Conservation (phyloP, 139 green algal species). For the Chlorella sp. region DNA sequence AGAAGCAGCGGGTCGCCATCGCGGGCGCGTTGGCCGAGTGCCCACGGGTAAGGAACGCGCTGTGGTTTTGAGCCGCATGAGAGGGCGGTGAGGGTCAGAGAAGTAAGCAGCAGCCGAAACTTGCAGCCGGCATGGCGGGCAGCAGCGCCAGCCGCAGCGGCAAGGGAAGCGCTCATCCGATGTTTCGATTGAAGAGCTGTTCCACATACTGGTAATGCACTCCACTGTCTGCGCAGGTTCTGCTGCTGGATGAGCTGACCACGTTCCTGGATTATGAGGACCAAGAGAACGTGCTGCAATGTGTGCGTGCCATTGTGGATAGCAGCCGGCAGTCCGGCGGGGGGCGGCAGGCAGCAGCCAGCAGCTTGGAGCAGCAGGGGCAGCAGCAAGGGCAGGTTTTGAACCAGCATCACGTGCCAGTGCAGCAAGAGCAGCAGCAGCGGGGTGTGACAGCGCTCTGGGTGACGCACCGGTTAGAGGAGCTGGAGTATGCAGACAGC, state of each 20-base stretch:
- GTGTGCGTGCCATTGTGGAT: constrained; percentile 67
- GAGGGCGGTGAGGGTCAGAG: too few relatives aligned
- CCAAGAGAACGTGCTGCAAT: constrained; percentile 82
- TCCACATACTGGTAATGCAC: neutral
- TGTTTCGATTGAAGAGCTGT: neutral
- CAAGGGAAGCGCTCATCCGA: too few relatives aligned
- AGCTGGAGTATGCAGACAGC: constrained; percentile 90
- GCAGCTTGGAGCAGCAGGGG: neutral
- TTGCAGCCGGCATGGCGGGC: too few relatives aligned
- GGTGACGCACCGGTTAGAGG: constrained; percentile 97
- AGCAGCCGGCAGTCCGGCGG: neutral
- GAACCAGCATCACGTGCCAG: neutral
- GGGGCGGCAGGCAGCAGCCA: neutral
- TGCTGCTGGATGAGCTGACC: constrained; percentile 99
- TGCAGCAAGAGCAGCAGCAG: neutral
- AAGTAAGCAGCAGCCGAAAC: too few relatives aligned
- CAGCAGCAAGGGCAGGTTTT: neutral
- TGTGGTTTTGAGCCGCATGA: too few relatives aligned
- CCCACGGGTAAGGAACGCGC: constrained; percentile 22
- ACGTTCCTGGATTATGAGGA: constrained; percentile 96
- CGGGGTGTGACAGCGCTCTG: constrained; percentile 85
- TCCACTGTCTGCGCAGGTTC: constrained; percentile 48
- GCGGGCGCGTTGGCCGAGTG: constrained; percentile 72
- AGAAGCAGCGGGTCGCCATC: constrained; percentile 98
- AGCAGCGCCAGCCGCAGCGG: too few relatives aligned